phyloP scores from a whole-genome alignment of 257 asterid genomes.

The Phtheirospermum japonicum region DNA sequence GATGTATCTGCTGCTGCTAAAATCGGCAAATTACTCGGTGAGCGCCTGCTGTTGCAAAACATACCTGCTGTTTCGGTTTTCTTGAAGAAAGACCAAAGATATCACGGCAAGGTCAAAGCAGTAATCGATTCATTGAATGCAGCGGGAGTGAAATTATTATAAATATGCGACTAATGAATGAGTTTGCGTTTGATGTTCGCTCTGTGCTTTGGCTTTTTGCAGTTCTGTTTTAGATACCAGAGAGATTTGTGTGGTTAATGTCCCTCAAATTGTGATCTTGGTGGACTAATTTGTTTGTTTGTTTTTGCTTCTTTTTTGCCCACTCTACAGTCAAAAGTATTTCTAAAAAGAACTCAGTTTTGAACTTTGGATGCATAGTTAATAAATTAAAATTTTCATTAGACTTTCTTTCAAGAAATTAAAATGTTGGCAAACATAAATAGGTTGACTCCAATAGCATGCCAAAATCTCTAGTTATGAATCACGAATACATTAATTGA shows the following conservation, averaged over 20 bases:
- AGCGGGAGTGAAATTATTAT: conserved; percentile 68
- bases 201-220: too few relatives aligned
- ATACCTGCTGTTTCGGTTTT: conserved; percentile 76
- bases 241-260: background rate
- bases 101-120: conserved; percentile 91
- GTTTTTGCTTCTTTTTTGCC: background rate
- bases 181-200: too few relatives aligned
- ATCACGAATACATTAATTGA: too few relatives aligned
- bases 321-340: background rate
- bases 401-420: too few relatives aligned
- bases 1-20: conserved; percentile 95
- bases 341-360: background rate
- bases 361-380: background rate
- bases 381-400: too few relatives aligned
- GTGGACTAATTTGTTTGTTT: background rate
- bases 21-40: conserved; percentile 81
- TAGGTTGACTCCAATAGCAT: background rate
- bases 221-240: too few relatives aligned
- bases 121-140: conserved; percentile 66
- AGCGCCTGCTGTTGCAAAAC: conserved; percentile 52
- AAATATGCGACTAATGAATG: background rate
- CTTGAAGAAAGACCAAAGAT: conserved; percentile 70
- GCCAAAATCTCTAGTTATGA: too few relatives aligned
- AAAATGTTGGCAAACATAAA: too few relatives aligned
- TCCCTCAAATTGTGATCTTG: conserved; percentile 1